phyloP scores from a whole-genome alignment of 2,329 filamentous ascomycete species.

The Bipolaris cookei region DNA sequence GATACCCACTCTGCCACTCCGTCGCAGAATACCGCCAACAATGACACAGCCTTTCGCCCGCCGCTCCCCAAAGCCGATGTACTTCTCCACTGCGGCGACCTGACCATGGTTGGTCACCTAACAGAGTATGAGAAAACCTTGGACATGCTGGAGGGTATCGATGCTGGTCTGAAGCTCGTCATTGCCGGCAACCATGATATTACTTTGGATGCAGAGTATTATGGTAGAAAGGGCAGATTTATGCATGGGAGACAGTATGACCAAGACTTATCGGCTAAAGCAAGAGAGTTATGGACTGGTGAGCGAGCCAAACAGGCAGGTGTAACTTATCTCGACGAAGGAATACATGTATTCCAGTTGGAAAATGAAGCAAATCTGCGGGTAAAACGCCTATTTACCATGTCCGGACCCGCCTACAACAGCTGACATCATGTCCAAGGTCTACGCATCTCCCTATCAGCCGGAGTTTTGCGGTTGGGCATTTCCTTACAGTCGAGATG shows the following conservation, averaged over 20 bases:
- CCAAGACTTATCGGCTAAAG: conserved; percentile 29
- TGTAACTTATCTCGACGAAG: conserved; percentile 64
- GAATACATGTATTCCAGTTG: conserved; percentile 55
- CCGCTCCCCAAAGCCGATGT: conserved; percentile 61
- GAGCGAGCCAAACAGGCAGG: conserved; percentile 54
- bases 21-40: conserved; percentile 11
- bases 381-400: conserved; percentile 21
- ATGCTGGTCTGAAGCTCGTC: conserved; percentile 65
- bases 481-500: conserved; percentile 59
- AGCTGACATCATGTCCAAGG: conserved; percentile 25
- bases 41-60: conserved; percentile 29
- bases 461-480: conserved; percentile 64
- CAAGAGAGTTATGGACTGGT: conserved; percentile 57
- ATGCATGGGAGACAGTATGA: conserved; percentile 37
- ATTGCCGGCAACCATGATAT: conserved; percentile 67
- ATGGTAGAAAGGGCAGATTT: conserved; percentile 37
- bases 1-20: conserved; percentile 49
- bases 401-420: too few species aligned
- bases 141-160: conserved; percentile 55
- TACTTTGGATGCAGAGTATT: conserved; percentile 61
- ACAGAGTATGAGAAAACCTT: conserved; percentile 57
- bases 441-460: conserved; percentile 63
- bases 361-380: conserved; percentile 58
- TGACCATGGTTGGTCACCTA: conserved; percentile 59
- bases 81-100: conserved; percentile 64